phyloP scores from a whole-genome alignment of 2,329 filamentous ascomycete species.

The Knoxdaviesia proteae region DNA sequence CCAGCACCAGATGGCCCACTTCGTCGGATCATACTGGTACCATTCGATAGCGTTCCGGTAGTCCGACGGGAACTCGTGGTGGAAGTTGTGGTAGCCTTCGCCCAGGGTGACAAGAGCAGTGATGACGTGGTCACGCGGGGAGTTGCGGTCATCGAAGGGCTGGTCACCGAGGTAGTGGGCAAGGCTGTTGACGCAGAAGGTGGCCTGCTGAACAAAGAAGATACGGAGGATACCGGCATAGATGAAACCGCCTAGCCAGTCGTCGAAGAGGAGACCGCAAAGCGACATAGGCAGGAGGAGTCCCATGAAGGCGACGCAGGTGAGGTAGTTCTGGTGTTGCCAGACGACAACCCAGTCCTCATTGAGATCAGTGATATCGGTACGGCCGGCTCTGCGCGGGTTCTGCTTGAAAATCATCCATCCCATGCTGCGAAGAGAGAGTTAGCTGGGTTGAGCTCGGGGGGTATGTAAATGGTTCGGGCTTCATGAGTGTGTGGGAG shows the following conservation, averaged over 20 bases:
- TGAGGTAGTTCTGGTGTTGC: constrained; percentile 76
- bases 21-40: constrained; percentile 82
- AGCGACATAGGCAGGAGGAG: constrained; percentile 56
- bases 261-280: constrained; percentile 59
- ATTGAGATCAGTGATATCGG: constrained; percentile 75
- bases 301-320: constrained; percentile 58
- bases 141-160: constrained; percentile 85
- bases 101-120: constrained; percentile 71
- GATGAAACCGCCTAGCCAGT: constrained; percentile 64
- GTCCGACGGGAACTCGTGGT: constrained; percentile 84
- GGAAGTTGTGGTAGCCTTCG: constrained; percentile 88
- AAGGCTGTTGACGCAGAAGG: constrained; percentile 81
- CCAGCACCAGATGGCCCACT: constrained; percentile 72
- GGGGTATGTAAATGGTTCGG: too few species aligned
- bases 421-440: constrained; percentile 27
- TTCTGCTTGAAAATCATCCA: constrained; percentile 94
- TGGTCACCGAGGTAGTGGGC: constrained; percentile 85
- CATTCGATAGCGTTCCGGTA: constrained; percentile 84
- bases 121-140: constrained; percentile 69
- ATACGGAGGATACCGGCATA: constrained; percentile 72
- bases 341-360: constrained; percentile 69
- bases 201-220: constrained; percentile 80
- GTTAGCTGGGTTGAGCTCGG: too few species aligned
- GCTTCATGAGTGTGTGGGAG: too few species aligned
- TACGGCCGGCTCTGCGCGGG: constrained; percentile 70